phyloP scores from a whole-genome alignment of 2,329 filamentous ascomycete genomes.

The Xylariaceae sp. region DNA sequence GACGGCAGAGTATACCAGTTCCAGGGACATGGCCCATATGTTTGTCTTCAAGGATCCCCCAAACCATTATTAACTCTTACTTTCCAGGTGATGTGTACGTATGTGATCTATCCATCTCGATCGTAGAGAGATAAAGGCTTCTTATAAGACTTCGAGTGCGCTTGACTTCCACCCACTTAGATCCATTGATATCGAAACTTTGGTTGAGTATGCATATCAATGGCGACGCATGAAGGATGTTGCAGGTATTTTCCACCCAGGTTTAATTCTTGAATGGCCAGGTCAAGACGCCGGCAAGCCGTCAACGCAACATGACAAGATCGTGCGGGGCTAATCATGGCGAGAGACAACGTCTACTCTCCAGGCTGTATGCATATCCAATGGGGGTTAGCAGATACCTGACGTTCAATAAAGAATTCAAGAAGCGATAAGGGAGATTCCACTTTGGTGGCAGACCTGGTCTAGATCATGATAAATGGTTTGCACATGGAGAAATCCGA shows the following conservation, averaged over 20 bases:
- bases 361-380: no score
- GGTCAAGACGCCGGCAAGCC: neutral
- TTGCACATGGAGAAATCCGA: neutral
- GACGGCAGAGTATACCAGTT: slow-evolving; percentile 34
- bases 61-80: slow-evolving; percentile 36
- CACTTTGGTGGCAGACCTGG: no score
- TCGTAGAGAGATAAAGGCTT: neutral
- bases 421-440: no score
- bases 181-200: neutral
- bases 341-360: no score
- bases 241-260: neutral
- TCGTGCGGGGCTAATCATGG: no score
- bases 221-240: neutral
- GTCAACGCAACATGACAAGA: no score
- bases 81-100: no score
- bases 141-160: neutral
- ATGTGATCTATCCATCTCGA: no score
- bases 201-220: neutral
- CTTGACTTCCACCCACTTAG: neutral
- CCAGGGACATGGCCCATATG: slow-evolving; percentile 43
- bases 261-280: neutral
- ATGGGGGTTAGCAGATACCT: no score
- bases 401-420: no score
- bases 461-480: no score
- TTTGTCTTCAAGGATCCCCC: slow-evolving; percentile 43